Conservation (phyloP, 257 asterid genomes). For the Oldenlandia corymbosa region DNA sequence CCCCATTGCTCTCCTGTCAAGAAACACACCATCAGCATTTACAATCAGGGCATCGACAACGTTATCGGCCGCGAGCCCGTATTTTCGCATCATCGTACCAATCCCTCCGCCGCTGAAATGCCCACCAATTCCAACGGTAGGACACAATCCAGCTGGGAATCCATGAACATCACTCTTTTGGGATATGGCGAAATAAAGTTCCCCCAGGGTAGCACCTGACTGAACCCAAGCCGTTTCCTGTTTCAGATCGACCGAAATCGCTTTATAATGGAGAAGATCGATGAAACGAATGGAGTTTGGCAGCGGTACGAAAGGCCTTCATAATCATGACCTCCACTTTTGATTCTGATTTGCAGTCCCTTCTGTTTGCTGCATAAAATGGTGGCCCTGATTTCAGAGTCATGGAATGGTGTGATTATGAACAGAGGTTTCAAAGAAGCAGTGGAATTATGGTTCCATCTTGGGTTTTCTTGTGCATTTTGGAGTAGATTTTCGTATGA, state of each 20-base stretch:
- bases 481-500: conserved; percentile 19
- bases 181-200: conserved; percentile 22
- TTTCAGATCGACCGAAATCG: conserved; percentile 12
- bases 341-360: conserved; percentile 22
- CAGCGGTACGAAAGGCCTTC: conserved; percentile 29
- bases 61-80: conserved; percentile 24
- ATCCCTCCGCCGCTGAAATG: conserved; percentile 39
- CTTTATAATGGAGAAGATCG: conserved; percentile 15
- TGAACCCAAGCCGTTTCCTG: conserved; percentile 29
- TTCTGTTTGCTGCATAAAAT: conserved; percentile 16
- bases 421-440: conserved; percentile 10
- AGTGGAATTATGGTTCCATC: conserved; percentile 21
- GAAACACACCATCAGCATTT: conserved; percentile 18
- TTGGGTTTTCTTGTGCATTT: conserved; percentile 27
- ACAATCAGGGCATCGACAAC: conserved; percentile 20
- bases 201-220: conserved; percentile 30
- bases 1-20: conserved; percentile 17
- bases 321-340: conserved; percentile 32
- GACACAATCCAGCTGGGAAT: conserved; percentile 27
- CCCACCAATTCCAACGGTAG: conserved; percentile 34
- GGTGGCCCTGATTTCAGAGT: conserved; percentile 17
- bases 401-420: conserved; percentile 26
- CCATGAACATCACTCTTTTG: conserved; percentile 20
- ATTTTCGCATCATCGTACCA: conserved; percentile 26
- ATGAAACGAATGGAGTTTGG: conserved; percentile 13